Percentiles rank a stretch among this genome's conserved stretches.
These are phyloP conservation scores for Zygnema circumcarinatum DNA, from an alignment of 139 green algal species.

Conservation along the genomic window DNA sequence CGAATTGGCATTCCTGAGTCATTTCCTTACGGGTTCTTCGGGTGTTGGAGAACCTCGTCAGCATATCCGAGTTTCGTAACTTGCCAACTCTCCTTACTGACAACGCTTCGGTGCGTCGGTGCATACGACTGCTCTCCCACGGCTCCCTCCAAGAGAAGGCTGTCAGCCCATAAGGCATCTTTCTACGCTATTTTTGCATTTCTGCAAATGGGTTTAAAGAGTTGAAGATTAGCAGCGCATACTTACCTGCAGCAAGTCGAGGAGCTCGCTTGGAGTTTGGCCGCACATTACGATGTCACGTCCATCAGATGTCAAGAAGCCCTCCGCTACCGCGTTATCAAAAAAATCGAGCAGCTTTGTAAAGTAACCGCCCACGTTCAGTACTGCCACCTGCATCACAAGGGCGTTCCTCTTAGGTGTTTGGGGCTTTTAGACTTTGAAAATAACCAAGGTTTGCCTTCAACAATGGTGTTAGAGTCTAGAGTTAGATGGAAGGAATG, in stretches of 20 bases:
- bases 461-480: neutral
- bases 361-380: conserved; percentile 45
- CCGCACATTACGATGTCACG: neutral
- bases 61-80: neutral
- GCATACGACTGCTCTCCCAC: neutral
- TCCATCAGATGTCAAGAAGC: neutral
- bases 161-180: too few relatives aligned
- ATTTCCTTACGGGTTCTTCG: too few relatives aligned
- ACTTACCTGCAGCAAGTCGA: conserved; percentile 14
- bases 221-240: too few relatives aligned
- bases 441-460: neutral
- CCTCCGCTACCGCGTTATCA: conserved; percentile 10
- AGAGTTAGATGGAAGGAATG: neutral
- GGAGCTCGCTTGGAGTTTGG: neutral
- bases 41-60: too few relatives aligned
- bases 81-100: neutral
- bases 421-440: neutral
- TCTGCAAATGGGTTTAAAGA: neutral
- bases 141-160: too few relatives aligned
- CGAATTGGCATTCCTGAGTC: too few relatives aligned
- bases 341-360: conserved; percentile 39
- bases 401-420: neutral
- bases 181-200: neutral
- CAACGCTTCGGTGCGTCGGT: neutral
- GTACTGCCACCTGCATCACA: conserved; percentile 14